Evolutionary conservation across 1,284 basidiomycete species (phyloP), one percentile per base, ranked within the genome.

Genomic region (Rhodotorula sp.): DNA sequence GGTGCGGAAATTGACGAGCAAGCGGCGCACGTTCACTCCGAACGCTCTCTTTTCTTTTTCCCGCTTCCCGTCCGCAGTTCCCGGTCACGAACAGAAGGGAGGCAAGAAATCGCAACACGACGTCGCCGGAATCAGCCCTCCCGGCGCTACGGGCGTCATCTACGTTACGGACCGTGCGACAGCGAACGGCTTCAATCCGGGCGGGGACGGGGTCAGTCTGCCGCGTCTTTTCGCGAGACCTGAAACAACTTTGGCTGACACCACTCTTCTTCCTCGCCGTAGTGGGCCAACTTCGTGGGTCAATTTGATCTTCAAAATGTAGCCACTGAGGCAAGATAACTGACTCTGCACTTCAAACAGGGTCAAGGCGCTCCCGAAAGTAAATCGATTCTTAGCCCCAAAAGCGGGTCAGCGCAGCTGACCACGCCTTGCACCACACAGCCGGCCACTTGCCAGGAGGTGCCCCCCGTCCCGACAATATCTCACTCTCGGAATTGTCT

Each of bases 291-390:
- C 83, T 75, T 91, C 54, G 67, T 67, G 20, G 51, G 60, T 54
- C 14, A 14, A 4, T 12, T 6, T 24, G 4, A 49, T 24, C 22
- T 29, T 15, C 14, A 17, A 5, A 7, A n/a, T 44, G 30, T 26
- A 24, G 7, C 44, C n/a, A 24, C 7, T 57, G 7, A 45, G 15
- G 7, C 26, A 17, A 17, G 53, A 54, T 12, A 26, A 15, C 30
- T 57, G 18, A 18, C 46, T 44, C 18, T 20, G 8, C 26, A 10
- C 18, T 44, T 20, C n/a, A 0, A 3, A 12, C 54, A 67, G 66
- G 72, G 86, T n/a, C 91, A 93, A 81, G 92, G 93, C 66, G 93
- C 91, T 8, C 93, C 93, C 3, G 93, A 95, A 60, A 69, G 67
- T 67, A 17, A 24, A 37, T 24, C 29, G 30, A 7, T 22, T 30